These are phyloP conservation scores for Aspergillus taichungensis DNA, from an alignment of 495 filamentous ascomycete genomes.

Conservation along the genomic window DNA sequence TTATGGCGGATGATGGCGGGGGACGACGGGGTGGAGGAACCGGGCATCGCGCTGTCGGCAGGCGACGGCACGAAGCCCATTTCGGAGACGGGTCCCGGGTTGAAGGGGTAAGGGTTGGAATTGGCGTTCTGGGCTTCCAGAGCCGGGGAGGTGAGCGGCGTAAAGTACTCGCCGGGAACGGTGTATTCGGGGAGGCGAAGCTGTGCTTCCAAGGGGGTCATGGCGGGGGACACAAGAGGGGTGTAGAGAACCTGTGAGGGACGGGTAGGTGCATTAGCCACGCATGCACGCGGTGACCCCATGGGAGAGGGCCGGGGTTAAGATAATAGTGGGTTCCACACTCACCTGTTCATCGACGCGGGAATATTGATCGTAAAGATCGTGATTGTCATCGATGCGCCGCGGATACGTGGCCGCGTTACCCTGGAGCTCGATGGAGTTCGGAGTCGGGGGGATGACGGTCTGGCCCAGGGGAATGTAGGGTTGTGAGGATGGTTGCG, in stretches of 20 bases:
- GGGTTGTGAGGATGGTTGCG: constrained; percentile 35
- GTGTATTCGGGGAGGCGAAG: constrained; percentile 76
- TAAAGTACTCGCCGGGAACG: constrained; percentile 84
- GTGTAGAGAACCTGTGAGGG: constrained; percentile 68
- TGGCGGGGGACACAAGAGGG: constrained; percentile 87
- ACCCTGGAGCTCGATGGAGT: constrained; percentile 82
- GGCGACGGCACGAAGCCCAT: constrained; percentile 38
- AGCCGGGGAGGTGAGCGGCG: constrained; percentile 85
- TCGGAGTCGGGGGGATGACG: constrained; percentile 85
- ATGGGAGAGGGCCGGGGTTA: neutral
- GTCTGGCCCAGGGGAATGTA: constrained; percentile 42
- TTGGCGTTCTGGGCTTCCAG: constrained; percentile 68
- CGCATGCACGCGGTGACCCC: neutral
- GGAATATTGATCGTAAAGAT: constrained; percentile 64
- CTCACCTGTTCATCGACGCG: constrained; percentile 72
- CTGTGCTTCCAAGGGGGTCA: constrained; percentile 80
- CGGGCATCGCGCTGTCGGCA: constrained; percentile 36
- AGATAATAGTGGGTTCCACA: constrained; percentile 2
- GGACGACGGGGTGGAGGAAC: constrained; percentile 19
- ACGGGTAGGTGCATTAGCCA: constrained; percentile 18
- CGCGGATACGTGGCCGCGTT: constrained; percentile 54
- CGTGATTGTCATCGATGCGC: constrained; percentile 50
- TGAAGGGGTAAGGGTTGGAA: constrained; percentile 27
- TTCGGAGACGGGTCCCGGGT: constrained; percentile 28
- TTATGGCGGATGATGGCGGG: constrained; percentile 21